These are phyloP conservation scores for Microglena sp. DNA, from an alignment of 139 green algal genomes.

Conservation along the genomic window DNA sequence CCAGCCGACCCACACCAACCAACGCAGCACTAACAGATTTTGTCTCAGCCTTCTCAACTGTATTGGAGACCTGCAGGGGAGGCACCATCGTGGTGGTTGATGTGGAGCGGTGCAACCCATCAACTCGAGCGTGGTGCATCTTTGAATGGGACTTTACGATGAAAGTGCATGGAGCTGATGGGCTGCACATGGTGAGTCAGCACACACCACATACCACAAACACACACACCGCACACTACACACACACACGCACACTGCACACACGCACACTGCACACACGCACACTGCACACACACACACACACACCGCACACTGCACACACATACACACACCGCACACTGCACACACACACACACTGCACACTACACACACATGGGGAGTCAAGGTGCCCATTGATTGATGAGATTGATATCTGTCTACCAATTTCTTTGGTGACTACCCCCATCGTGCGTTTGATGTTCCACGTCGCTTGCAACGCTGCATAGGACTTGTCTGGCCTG, in stretches of 20 bases:
- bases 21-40: too few relatives aligned
- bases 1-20: too few relatives aligned
- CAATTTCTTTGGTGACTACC: too few relatives aligned
- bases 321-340: not conserved
- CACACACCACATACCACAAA: too few relatives aligned
- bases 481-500: too few relatives aligned
- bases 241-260: too few relatives aligned
- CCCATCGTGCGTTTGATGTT: too few relatives aligned
- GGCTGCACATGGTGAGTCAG: slow-evolving; percentile 18
- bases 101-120: too few relatives aligned
- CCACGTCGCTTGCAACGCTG: too few relatives aligned
- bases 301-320: not conserved
- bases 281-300: too few relatives aligned
- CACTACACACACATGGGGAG: not conserved
- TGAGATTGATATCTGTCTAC: slow-evolving; percentile 7
- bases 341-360: not conserved
- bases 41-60: not conserved
- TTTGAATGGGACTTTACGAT: slow-evolving; percentile 17
- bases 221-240: too few relatives aligned
- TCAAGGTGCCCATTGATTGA: not conserved
- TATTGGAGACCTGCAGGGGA: slow-evolving; percentile 4
- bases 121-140: slow-evolving; percentile 14
- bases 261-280: too few relatives aligned
- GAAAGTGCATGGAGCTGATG: slow-evolving; percentile 8
- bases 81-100: slow-evolving; percentile 13